phyloP scores from a whole-genome alignment of 257 asterid species.

The Solanum chilense region DNA sequence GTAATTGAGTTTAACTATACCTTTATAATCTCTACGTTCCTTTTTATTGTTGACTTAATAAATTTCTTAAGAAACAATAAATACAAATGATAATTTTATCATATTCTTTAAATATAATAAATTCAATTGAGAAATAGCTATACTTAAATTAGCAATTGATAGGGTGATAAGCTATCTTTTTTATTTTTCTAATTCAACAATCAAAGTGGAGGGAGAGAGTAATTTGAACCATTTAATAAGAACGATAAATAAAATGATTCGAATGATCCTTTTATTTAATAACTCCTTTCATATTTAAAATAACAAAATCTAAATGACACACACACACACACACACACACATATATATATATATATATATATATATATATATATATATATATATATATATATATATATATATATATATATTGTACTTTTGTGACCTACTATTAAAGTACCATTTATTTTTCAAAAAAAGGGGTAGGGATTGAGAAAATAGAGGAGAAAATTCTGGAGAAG shows the following conservation, averaged over 20 bases:
- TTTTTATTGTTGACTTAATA: neutral
- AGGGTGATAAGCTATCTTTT: neutral
- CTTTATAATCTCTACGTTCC: neutral
- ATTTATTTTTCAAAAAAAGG: neutral
- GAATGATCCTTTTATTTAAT: neutral
- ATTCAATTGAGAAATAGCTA: too few species aligned
- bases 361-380: too few species aligned
- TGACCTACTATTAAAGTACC: neutral
- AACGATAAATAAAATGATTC: neutral
- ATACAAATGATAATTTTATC: too few species aligned
- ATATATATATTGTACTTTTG: neutral
- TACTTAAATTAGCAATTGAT: too few species aligned
- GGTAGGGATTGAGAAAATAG: neutral
- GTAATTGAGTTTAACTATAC: neutral
- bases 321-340: too few species aligned
- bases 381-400: too few species aligned
- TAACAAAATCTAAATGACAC: neutral
- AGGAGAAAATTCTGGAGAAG: neutral
- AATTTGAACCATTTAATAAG: neutral
- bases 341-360: too few species aligned
- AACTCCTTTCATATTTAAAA: neutral
- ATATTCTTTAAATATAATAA: neutral
- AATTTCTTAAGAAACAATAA: neutral
- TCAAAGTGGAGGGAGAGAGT: neutral
- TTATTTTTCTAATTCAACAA: neutral